Percentiles rank a stretch among this genome's conserved stretches.
phyloP scores from a whole-genome alignment of 352 stramenopile species.

The Phytophthora fragariaefolia region DNA sequence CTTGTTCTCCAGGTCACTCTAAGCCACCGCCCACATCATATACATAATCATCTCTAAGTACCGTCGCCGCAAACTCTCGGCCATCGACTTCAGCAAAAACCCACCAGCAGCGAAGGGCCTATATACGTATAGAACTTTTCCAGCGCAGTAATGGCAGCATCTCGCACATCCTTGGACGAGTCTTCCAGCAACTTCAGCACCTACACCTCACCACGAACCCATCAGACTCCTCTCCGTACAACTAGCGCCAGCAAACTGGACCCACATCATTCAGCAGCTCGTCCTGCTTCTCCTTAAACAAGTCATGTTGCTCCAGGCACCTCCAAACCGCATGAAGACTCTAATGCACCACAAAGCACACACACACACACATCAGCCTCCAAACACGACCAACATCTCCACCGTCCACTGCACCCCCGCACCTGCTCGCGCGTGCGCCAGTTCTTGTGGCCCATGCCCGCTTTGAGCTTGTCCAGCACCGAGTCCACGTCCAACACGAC shows the following conservation, averaged over 20 bases:
- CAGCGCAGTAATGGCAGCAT: constrained; percentile 70
- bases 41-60: constrained; percentile 8
- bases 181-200: constrained; percentile 77
- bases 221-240: not conserved
- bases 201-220: constrained; percentile 19
- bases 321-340: constrained; percentile 73
- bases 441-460: constrained; percentile 72
- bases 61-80: not conserved
- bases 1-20: constrained; percentile 77
- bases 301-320: constrained; percentile 57
- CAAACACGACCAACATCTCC: not conserved
- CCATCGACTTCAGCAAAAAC: not conserved
- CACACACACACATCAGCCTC: not conserved
- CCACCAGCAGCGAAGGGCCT: constrained; percentile 74
- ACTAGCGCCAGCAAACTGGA: too few species aligned
- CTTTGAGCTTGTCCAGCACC: constrained; percentile 65
- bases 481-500: constrained; percentile 66
- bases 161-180: constrained; percentile 84
- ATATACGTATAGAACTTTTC: constrained; percentile 79
- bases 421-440: constrained; percentile 87
- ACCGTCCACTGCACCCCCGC: not conserved
- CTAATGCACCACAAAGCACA: constrained; percentile 37
- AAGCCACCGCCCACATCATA: not conserved
- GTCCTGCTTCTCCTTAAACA: constrained; percentile 58
- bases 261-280: constrained; percentile 67